These are phyloP conservation scores for Spathaspora sp. DNA, from an alignment of 1,139 yeast species.

Conservation along the genomic window DNA sequence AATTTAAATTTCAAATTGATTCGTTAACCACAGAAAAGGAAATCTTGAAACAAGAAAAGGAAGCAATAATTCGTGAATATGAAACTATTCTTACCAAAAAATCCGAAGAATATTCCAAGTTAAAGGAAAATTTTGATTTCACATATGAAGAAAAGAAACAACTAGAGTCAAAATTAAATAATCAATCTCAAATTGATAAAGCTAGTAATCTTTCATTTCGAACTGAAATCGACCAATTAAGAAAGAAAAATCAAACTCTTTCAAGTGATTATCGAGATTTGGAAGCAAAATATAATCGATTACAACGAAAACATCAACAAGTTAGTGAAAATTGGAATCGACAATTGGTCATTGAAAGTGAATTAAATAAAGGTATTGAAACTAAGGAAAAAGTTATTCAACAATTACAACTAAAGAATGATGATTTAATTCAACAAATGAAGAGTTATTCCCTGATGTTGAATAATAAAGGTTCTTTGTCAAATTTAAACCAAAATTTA, in stretches of 20 bases:
- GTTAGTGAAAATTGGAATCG: conserved; percentile 31
- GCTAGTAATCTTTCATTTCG: conserved; percentile 40
- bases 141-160: conserved; percentile 57
- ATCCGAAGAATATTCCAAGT: conserved; percentile 29
- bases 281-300: conserved; percentile 25
- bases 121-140: conserved; percentile 56
- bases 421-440: conserved; percentile 51
- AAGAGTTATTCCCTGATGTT: conserved; percentile 13
- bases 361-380: conserved; percentile 29
- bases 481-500: conserved; percentile 23
- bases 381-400: conserved; percentile 14
- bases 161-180: conserved; percentile 50
- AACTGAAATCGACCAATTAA: conserved; percentile 20
- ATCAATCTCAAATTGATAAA: conserved; percentile 45
- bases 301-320: conserved; percentile 27
- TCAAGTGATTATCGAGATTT: conserved; percentile 19
- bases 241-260: conserved; percentile 18
- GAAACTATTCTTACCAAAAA: conserved; percentile 32
- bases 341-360: conserved; percentile 29
- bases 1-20: conserved; percentile 29
- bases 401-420: conserved; percentile 32
- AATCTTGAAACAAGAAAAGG: conserved; percentile 34
- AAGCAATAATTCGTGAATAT: conserved; percentile 25
- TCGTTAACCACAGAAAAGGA: conserved; percentile 34
- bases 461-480: conserved; percentile 11